Percentiles rank a stretch among this genome's conserved stretches.
Conservation (phyloP, 352 stramenopile genomes). For the Pythium volutum region DNA sequence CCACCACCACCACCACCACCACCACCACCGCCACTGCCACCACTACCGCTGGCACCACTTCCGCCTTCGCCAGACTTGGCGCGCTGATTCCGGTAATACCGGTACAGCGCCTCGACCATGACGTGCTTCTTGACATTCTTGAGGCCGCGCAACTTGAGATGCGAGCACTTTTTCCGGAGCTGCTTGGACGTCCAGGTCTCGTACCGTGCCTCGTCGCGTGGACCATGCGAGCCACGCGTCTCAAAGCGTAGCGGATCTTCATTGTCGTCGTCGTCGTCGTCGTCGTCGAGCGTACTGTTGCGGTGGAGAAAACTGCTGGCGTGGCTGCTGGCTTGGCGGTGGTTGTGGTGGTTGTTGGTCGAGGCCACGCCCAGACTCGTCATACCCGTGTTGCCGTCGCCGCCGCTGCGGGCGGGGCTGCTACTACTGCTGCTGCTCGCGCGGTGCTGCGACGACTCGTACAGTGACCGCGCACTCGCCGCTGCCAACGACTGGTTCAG, state of each 20-base stretch:
- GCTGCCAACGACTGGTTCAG: neutral
- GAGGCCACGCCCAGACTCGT: neutral
- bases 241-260: slow-evolving; percentile 26
- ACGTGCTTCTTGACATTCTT: slow-evolving; percentile 88
- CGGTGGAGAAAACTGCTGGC: too few species aligned
- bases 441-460: slow-evolving; percentile 21
- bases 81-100: slow-evolving; percentile 69
- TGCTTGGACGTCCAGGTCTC: slow-evolving; percentile 85
- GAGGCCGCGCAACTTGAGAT: slow-evolving; percentile 71
- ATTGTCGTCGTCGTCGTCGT: slow-evolving; percentile 13
- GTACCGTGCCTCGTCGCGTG: slow-evolving; percentile 57
- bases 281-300: neutral
- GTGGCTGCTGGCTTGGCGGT: neutral
- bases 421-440: slow-evolving; percentile 23
- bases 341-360: neutral
- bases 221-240: slow-evolving; percentile 44
- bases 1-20: too few species aligned
- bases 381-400: neutral
- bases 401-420: slow-evolving; percentile 13
- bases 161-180: slow-evolving; percentile 77
- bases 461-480: slow-evolving; percentile 4
- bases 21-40: neutral
- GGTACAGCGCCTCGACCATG: slow-evolving; percentile 79
- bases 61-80: slow-evolving; percentile 31
- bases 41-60: neutral